Evolutionary conservation across 2,329 filamentous ascomycete genomes (phyloP).

Genomic region (Microsporum canis): DNA sequence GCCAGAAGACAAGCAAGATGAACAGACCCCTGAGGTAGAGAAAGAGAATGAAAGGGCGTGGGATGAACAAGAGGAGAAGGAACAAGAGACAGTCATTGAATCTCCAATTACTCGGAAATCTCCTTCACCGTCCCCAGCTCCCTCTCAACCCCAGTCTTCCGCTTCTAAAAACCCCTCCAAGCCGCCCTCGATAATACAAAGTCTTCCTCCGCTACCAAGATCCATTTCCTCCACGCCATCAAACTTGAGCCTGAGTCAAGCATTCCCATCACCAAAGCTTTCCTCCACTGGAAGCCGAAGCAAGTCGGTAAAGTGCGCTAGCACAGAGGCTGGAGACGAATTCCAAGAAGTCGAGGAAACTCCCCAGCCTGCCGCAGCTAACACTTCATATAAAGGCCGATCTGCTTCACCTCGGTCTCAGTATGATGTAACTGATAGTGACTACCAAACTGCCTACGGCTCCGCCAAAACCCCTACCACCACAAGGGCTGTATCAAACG

Average conservation of each 20-base stretch:
- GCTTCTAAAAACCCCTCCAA: constrained; percentile 6
- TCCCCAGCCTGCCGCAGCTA: not conserved
- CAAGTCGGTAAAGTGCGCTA: not conserved
- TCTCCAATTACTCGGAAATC: not conserved
- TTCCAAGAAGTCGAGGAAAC: not conserved
- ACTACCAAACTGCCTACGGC: constrained; percentile 7
- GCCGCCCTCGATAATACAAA: constrained; percentile 15
- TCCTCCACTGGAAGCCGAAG: not conserved
- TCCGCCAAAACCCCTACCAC: constrained; percentile 5
- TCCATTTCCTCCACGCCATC: constrained; percentile 11
- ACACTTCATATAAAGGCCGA: not conserved
- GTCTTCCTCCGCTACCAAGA: constrained; percentile 10
- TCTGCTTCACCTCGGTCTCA: constrained; percentile 1
- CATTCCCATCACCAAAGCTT: constrained; percentile 1
- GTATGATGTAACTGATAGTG: constrained; percentile 9
- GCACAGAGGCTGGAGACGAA: not conserved
- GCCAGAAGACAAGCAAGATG: not conserved
- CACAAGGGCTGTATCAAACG: constrained; percentile 7
- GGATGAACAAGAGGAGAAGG: constrained; percentile 9
- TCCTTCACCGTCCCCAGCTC: not conserved
- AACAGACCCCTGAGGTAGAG: constrained; percentile 4
- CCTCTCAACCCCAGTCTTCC: constrained; percentile 8
- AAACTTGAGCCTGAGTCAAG: constrained; percentile 9
- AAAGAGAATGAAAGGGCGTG: not conserved
- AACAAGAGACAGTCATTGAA: constrained; percentile 7